Base-by-base conservation (phyloP, 2,329 filamentous ascomycete species). In the Scopulariopsis brevicaulis region DNA sequence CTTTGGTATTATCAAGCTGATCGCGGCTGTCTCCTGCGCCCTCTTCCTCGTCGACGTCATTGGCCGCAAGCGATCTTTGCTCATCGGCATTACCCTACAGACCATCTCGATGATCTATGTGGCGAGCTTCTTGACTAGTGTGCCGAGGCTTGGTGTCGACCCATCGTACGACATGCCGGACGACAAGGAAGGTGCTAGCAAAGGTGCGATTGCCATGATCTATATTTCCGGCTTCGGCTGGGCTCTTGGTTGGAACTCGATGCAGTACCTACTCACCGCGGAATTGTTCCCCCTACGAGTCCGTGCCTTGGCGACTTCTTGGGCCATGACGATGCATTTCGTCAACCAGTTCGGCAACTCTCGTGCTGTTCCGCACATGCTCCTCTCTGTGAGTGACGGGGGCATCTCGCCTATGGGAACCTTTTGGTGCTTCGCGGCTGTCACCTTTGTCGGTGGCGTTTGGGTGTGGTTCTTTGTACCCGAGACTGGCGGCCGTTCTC, bases 1-100 rank as follows among this genome's bases (percentile, higher is more conserved):
- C 55, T 90, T 92, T 57, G 88, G 88, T 51, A 80, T 90, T 56
- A 77, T 90, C 64, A 92, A 92, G 66, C 80, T 92, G 58, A 67
- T 81, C 7, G 79, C 85, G 0, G 82, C 86, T 15, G 67, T 91
- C 35, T 63, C 82, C 46, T 92, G 87, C 67, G 87, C 88, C 0
- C 77, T 91, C 56, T 90, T 92, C 78, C 78, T 92, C 10, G 87
- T 92, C 62, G 89, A 92, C 64, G 83, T 87, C 57, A 84, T 92
- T 62, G 89, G 89, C 4, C 84, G 89, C 59, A 91, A 90, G 70
- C 80, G 83, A 8, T 76, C 84, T 0, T 75, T 87, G 0, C 74
- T 85, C 20, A 68, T 78, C 0, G 84, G 84, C 2, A 86, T 86
- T 63, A 73, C 73, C 1, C 71, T 85, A 1, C 84, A 87, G 67